These are phyloP conservation scores for Pholiota conissans DNA, from an alignment of 768 basidiomycete species.

Conservation along the genomic window DNA sequence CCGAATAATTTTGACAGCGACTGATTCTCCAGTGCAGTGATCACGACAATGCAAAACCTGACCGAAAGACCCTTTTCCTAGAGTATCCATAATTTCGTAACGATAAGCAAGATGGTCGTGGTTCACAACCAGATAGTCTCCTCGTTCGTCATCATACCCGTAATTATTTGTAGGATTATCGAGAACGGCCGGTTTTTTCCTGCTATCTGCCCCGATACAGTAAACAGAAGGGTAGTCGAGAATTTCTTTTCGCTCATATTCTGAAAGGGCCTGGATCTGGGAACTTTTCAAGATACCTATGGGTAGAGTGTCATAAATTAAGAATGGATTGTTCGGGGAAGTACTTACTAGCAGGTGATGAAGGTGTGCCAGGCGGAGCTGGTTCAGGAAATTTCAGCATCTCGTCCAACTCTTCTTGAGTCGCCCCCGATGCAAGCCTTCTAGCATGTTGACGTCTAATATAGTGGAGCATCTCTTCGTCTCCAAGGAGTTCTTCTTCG, in stretches of 20 bases:
- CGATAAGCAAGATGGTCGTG: conserved; percentile 95
- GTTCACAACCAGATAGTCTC: conserved; percentile 89
- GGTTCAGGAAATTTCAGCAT: conserved; percentile 94
- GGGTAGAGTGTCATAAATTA: conserved; percentile 9
- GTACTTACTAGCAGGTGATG: conserved; percentile 69
- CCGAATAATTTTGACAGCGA: conserved; percentile 98
- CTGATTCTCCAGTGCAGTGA: conserved; percentile 92
- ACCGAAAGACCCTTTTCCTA: conserved; percentile 98
- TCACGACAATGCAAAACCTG: conserved; percentile 96
- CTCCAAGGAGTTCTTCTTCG: conserved; percentile 85
- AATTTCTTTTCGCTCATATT: conserved; percentile 90
- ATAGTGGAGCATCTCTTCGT: conserved; percentile 97
- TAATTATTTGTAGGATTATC: conserved; percentile 83
- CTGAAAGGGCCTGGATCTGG: conserved; percentile 73
- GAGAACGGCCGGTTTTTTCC: conserved; percentile 78
- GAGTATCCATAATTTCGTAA: conserved; percentile 90
- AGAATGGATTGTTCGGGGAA: background rate
- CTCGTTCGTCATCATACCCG: conserved; percentile 97
- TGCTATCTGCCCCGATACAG: conserved; percentile 74
- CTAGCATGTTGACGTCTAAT: conserved; percentile 89
- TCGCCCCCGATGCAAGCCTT: conserved; percentile 79
- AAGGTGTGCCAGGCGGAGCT: conserved; percentile 61
- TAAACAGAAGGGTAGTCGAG: conserved; percentile 85
- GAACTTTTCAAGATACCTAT: conserved; percentile 65
- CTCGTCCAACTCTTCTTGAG: conserved; percentile 85